phyloP scores from a whole-genome alignment of 352 stramenopile species.

The Phytophthora megakarya region DNA sequence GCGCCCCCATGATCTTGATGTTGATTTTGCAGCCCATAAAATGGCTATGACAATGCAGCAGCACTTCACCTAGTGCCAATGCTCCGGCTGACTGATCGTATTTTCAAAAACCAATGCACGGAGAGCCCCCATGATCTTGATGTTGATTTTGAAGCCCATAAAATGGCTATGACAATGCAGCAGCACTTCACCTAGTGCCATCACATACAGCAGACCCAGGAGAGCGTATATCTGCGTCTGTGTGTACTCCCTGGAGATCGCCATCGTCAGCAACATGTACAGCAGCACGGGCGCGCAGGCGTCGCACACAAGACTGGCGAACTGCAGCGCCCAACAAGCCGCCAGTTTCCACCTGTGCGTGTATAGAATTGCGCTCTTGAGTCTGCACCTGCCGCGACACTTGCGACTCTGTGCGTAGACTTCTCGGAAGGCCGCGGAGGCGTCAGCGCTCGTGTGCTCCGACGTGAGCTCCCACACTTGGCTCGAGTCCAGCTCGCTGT shows the following conservation, averaged over 20 bases:
- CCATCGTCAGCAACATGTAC: conserved; percentile 45
- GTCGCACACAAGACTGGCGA: conserved; percentile 47
- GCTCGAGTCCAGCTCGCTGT: conserved; percentile 38
- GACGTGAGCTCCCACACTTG: conserved; percentile 58
- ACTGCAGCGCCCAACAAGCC: conserved; percentile 43
- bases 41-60: conserved; percentile 34
- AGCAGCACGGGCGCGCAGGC: conserved; percentile 46
- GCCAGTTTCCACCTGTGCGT: conserved; percentile 39
- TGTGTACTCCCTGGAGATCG: conserved; percentile 35
- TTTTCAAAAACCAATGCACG: conserved; percentile 46
- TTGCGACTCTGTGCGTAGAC: conserved; percentile 27
- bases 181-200: conserved; percentile 31
- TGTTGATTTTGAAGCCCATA: conserved; percentile 41
- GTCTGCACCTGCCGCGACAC: conserved; percentile 14
- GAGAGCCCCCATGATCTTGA: conserved; percentile 40
- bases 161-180: conserved; percentile 39
- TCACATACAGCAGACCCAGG: conserved; percentile 37
- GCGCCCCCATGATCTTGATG: conserved; percentile 38
- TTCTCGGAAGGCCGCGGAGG: conserved; percentile 34
- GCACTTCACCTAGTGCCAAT: conserved; percentile 32
- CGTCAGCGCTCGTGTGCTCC: conserved; percentile 44
- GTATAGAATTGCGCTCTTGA: conserved; percentile 41
- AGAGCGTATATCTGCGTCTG: conserved; percentile 29
- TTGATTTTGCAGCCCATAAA: conserved; percentile 46
- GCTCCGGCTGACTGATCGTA: conserved; percentile 35